Evolutionary conservation across 345 rosid species (phyloP).

Genomic region (Citrus maxima): DNA sequence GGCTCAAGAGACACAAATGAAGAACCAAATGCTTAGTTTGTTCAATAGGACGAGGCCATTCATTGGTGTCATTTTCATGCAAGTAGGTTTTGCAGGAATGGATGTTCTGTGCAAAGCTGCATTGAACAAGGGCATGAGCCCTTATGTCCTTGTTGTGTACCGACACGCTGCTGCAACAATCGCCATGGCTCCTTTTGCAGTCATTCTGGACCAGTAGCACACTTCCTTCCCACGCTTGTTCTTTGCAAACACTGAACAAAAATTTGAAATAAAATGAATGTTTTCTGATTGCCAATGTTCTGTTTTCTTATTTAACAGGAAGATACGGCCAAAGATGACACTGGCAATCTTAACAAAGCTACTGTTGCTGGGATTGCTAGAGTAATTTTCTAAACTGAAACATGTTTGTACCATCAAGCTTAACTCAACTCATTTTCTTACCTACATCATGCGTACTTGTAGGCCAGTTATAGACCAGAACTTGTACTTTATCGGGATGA

Average conservation of each 20-base stretch:
- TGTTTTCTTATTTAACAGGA: slow-evolving; percentile 37
- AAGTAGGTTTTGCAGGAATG: slow-evolving; percentile 87
- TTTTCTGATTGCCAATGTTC: background rate
- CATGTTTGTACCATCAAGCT: background rate
- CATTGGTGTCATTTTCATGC: slow-evolving; percentile 63
- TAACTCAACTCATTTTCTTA: too few relatives aligned
- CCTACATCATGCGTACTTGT: background rate
- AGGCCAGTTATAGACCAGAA: slow-evolving; percentile 94
- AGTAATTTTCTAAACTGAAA: slow-evolving; percentile 37
- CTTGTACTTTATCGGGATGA: slow-evolving; percentile 71
- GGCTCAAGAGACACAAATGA: slow-evolving; percentile 14
- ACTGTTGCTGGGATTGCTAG: slow-evolving; percentile 58
- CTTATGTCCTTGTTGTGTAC: slow-evolving; percentile 75
- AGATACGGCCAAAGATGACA: slow-evolving; percentile 77
- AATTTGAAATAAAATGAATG: background rate
- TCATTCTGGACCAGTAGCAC: slow-evolving; percentile 55
- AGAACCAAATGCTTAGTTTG: slow-evolving; percentile 15
- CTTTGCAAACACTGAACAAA: background rate
- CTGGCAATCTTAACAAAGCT: slow-evolving; percentile 56
- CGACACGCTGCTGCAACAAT: slow-evolving; percentile 83
- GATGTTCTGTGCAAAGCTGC: slow-evolving; percentile 79
- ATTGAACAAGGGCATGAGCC: slow-evolving; percentile 79
- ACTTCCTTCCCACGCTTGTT: background rate
- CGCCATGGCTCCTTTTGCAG: slow-evolving; percentile 74
- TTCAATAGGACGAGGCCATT: slow-evolving; percentile 55